Conservation (phyloP, 345 rosid species). For the Linum usitatissimum region DNA sequence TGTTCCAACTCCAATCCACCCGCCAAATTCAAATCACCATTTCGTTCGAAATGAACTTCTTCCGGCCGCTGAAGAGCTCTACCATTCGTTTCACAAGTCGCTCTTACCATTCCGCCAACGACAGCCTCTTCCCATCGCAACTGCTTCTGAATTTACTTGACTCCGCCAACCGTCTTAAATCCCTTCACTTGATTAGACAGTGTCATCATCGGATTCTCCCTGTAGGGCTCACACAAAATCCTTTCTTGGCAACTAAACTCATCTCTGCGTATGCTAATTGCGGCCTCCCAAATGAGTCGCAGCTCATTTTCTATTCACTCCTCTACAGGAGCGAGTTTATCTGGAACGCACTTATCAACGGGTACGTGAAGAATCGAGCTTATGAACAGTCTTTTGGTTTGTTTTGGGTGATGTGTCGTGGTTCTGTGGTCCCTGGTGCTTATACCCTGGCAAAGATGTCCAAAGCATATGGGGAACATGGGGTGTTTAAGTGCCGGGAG, state of each 20-base stretch:
- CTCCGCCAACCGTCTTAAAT: constrained; percentile 22
- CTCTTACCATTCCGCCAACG: constrained; percentile 3
- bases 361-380: constrained; percentile 32
- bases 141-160: constrained; percentile 31
- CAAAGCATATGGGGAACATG: constrained; percentile 32
- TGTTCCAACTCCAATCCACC: too few species aligned
- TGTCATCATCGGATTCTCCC: constrained; percentile 37
- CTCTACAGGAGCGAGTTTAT: constrained; percentile 22
- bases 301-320: constrained; percentile 35
- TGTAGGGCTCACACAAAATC: constrained; percentile 24
- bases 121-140: constrained; percentile 13
- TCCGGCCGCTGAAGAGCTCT: too few species aligned
- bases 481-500: constrained; percentile 33
- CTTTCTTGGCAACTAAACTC: constrained; percentile 46
- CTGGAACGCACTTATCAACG: constrained; percentile 51
- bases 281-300: constrained; percentile 18
- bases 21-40: too few species aligned
- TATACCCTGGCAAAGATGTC: constrained; percentile 37
- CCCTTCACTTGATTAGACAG: constrained; percentile 29
- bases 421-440: constrained; percentile 34
- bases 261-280: constrained; percentile 41
- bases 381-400: constrained; percentile 27
- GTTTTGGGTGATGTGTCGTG: constrained; percentile 30
- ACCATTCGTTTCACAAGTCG: too few species aligned
- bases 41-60: constrained; percentile 56